A percentile compares a stretch with the other conserved stretches of the same genome.
Evolutionary conservation across 2,329 filamentous ascomycete genomes (phyloP).

Genomic region (Fusarium subtropicale): DNA sequence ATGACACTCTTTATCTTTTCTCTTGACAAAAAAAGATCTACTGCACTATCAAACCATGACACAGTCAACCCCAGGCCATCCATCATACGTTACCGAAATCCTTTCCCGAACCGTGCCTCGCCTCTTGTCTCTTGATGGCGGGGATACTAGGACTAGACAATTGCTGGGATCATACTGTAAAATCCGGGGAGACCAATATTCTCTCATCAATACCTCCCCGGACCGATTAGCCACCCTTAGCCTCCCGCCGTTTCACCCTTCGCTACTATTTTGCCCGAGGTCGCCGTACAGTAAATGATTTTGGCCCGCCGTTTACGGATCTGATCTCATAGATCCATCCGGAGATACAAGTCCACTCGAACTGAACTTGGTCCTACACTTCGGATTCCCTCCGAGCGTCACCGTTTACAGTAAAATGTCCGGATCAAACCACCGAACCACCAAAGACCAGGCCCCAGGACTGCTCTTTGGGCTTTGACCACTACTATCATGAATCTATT

Average conservation of each 20-base stretch:
- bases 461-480: slow-evolving; percentile 7
- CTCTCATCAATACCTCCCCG: slow-evolving; percentile 18
- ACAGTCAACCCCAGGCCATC: slow-evolving; percentile 19
- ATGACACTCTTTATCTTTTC: slow-evolving; percentile 25
- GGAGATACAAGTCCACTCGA: slow-evolving; percentile 35
- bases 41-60: slow-evolving; percentile 26
- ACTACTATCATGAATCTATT: slow-evolving; percentile 32
- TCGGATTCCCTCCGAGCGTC: slow-evolving; percentile 30
- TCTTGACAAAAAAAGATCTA: slow-evolving; percentile 31
- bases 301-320: slow-evolving; percentile 21
- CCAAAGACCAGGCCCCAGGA: slow-evolving; percentile 15
- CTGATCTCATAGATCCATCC: slow-evolving; percentile 9
- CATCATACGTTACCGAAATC: slow-evolving; percentile 31
- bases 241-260: slow-evolving; percentile 30
- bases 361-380: slow-evolving; percentile 4
- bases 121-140: slow-evolving; percentile 1
- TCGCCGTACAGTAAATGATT: not conserved
- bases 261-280: slow-evolving; percentile 22
- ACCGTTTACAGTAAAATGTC: not conserved
- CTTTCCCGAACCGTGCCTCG: slow-evolving; percentile 13
- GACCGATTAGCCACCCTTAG: slow-evolving; percentile 35
- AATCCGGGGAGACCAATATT: slow-evolving; percentile 35
- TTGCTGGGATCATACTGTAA: slow-evolving; percentile 23
- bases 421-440: slow-evolving; percentile 26
- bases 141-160: slow-evolving; percentile 7